Evolutionary conservation across 2,329 filamentous ascomycete genomes (phyloP), one percentile per base, ranked within the genome.

Genomic region (Colletotrichum sp.): DNA sequence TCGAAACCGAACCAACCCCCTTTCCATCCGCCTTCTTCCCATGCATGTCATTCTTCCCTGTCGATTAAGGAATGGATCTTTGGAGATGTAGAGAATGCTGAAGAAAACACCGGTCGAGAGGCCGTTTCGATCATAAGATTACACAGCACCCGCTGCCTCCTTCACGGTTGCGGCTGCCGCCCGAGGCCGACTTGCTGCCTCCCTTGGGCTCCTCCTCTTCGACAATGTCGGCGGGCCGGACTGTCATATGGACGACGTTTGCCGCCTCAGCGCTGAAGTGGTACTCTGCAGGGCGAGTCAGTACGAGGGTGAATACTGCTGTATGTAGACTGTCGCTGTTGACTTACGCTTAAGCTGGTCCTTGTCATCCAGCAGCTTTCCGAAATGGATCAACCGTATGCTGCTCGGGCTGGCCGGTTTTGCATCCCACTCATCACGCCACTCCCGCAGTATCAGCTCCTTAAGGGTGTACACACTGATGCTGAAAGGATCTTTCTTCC

Each of bases 391-490:
- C 79, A 98, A 85, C 65, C 96, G 90, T 86, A 98, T 98, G 75
- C 93, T 94, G 80, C 93, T 96, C 13, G 96, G 96, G 80, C 94
- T 97, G 31, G 93, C 91, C 2, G 96, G 96, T 80, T 94, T 93
- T 18, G 92, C 86, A 79, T 98, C 96, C 96, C 96, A 98, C 81
- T 98, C 95, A 78, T 92, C 93, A 78, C 95, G 90, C 96, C 96
- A 98, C 82, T 98, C 96, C 79, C 95, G 90, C 86, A 97, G 90
- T 81, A 98, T 98, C 80, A 98, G 86, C 85, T 98, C 95, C 84
- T 98, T 98, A 77, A 98, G 86, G 5, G 95, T 98, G 82, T 98
- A 98, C 65, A 98, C 93, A 77, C 94, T 98, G 84, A 98, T 95
- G 81, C 93, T 94, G 81, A 95, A 96, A 1, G 95, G 95, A 80